A percentile compares a stretch with the other conserved stretches of the same genome.
Evolutionary conservation across 2,329 filamentous ascomycete genomes (phyloP).

Genomic region (Penicillium decumbens): DNA sequence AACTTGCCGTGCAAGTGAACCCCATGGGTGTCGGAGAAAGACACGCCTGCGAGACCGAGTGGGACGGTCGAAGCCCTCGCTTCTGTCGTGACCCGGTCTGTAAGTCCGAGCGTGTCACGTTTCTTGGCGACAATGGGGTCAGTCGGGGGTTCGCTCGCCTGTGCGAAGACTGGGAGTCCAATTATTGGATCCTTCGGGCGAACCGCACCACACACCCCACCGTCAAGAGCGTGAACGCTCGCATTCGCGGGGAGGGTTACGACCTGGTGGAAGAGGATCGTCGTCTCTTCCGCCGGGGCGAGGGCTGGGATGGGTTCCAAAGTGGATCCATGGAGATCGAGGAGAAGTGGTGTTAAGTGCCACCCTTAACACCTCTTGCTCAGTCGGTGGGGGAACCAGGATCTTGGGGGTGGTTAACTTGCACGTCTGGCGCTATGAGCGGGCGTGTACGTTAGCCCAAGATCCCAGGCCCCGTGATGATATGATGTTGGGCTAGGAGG

Average conservation of each 20-base stretch:
- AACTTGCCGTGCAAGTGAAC: constrained; percentile 21
- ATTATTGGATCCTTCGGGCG: constrained; percentile 31
- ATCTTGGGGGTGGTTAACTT: constrained; percentile 1
- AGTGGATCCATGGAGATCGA: constrained; percentile 33
- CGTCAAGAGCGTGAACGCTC: constrained; percentile 17
- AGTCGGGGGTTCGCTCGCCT: constrained; percentile 16
- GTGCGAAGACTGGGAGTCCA: constrained; percentile 24
- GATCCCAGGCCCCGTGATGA: background rate
- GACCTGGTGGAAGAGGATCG: constrained; percentile 24
- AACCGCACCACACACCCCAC: constrained; percentile 30
- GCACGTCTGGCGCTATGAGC: background rate
- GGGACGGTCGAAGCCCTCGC: constrained; percentile 25
- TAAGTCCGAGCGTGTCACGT: constrained; percentile 15
- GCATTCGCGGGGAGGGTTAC: constrained; percentile 29
- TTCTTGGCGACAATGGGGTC: constrained; percentile 6
- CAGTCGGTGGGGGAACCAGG: constrained; percentile 4
- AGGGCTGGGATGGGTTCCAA: constrained; percentile 33
- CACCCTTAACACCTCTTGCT: background rate
- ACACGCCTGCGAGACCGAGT: constrained; percentile 34
- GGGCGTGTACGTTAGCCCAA: background rate
- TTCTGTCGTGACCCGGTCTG: constrained; percentile 27
- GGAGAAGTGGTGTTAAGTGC: background rate
- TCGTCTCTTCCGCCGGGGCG: constrained; percentile 29
- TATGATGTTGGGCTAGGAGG: background rate
- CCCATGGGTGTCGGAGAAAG: constrained; percentile 15